Percentiles rank a stretch among this genome's conserved stretches.
Evolutionary conservation across 495 filamentous ascomycete genomes (phyloP).

Genomic region (Chaetomium cochliodes): DNA sequence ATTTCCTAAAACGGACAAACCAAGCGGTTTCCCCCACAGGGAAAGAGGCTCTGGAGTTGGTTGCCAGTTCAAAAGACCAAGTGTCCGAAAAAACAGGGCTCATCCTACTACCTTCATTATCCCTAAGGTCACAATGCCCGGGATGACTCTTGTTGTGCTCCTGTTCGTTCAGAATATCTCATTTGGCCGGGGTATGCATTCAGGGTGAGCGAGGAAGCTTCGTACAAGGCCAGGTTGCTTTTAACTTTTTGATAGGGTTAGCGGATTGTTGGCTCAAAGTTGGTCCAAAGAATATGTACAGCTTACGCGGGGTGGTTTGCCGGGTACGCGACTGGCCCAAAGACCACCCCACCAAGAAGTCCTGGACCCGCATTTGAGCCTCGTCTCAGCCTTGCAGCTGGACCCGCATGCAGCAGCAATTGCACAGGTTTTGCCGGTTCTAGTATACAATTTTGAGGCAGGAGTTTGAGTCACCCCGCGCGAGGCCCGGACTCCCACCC

Average conservation of each 20-base stretch:
- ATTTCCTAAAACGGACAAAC: neutral
- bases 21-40: neutral
- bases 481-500: conserved; percentile 29
- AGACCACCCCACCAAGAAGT: conserved; percentile 10
- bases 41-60: too few species aligned
- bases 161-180: neutral
- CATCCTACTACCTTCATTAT: neutral
- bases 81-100: neutral
- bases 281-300: too few species aligned
- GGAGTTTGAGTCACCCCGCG: conserved; percentile 32
- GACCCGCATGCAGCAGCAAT: conserved; percentile 16
- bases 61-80: neutral
- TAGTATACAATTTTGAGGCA: conserved; percentile 20
- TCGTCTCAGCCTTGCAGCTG: conserved; percentile 25
- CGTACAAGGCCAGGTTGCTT: too few species aligned
- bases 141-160: neutral
- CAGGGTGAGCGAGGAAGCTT: too few species aligned
- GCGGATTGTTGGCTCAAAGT: too few species aligned
- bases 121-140: neutral
- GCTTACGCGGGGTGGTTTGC: too few species aligned
- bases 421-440: conserved; percentile 29
- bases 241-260: too few species aligned
- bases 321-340: too few species aligned
- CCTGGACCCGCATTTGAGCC: neutral
- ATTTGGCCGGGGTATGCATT: too few species aligned